Percentiles rank a stretch among this genome's conserved stretches.
Conservation (phyloP, 2,329 filamentous ascomycete genomes). For the Aspergillus pseudotamarii region DNA sequence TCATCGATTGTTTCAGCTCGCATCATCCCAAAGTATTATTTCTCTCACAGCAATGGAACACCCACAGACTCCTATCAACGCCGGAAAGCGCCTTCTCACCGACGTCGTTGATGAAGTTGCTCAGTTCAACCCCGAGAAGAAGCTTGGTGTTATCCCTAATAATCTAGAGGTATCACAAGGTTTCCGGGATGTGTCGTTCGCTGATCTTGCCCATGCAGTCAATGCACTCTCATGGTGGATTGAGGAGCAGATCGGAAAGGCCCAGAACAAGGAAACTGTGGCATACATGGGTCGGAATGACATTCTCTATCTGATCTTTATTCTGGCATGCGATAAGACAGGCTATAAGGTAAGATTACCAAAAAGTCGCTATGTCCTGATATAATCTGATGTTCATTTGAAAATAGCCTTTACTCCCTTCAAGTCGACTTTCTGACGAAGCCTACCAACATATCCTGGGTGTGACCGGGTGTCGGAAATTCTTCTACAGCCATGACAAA, state of each 20-base stretch:
- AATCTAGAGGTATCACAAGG: constrained; percentile 1
- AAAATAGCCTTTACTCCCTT: constrained; percentile 21
- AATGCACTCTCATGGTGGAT: constrained; percentile 29
- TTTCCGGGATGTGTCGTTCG: constrained; percentile 19
- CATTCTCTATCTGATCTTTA: constrained; percentile 22
- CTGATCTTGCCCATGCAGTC: constrained; percentile 25
- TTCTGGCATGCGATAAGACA: constrained; percentile 25
- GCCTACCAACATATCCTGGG: constrained; percentile 21
- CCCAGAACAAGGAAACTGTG: constrained; percentile 17
- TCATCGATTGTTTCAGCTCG: neutral
- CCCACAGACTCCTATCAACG: neutral
- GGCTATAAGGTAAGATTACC: constrained; percentile 17
- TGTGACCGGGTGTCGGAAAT: constrained; percentile 17
- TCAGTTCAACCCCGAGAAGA: neutral
- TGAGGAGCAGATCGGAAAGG: constrained; percentile 21
- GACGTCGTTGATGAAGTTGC: constrained; percentile 10
- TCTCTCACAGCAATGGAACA: neutral
- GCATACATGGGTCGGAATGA: constrained; percentile 27
- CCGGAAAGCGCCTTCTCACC: neutral
- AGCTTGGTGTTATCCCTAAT: constrained; percentile 8
- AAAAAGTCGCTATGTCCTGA: neutral
- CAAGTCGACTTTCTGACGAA: constrained; percentile 23
- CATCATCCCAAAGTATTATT: neutral
- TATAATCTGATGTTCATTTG: neutral
- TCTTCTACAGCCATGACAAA: constrained; percentile 31